These are phyloP conservation scores for Leccinum griseonigrum DNA, from an alignment of 1,284 basidiomycete species.

Conservation along the genomic window DNA sequence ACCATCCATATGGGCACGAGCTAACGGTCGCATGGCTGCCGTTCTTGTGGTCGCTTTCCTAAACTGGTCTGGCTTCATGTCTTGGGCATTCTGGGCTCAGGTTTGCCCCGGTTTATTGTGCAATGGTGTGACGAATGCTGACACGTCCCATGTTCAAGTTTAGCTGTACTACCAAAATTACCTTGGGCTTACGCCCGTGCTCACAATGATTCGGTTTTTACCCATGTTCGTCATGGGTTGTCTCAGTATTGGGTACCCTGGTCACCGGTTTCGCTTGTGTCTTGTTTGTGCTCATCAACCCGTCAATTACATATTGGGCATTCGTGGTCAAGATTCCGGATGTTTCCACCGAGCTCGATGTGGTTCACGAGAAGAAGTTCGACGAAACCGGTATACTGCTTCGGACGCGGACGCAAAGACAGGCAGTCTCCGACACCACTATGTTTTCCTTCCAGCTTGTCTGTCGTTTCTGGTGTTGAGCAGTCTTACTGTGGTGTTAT, in stretches of 20 bases:
- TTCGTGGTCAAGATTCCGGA: constrained; percentile 41
- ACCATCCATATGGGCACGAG: constrained; percentile 58
- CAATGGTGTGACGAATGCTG: neutral
- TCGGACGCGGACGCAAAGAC: constrained; percentile 27
- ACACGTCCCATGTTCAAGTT: constrained; percentile 32
- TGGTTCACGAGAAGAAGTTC: constrained; percentile 12
- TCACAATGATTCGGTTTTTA: constrained; percentile 73
- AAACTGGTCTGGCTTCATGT: constrained; percentile 60
- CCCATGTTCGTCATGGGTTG: constrained; percentile 76
- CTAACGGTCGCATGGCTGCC: constrained; percentile 55
- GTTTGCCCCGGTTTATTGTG: constrained; percentile 25
- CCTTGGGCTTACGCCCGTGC: constrained; percentile 50
- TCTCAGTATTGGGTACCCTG: constrained; percentile 54
- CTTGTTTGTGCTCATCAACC: constrained; percentile 72
- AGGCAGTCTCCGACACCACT: constrained; percentile 6
- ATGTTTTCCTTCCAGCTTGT: neutral
- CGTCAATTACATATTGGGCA: constrained; percentile 69
- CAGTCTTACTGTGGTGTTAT: constrained; percentile 10
- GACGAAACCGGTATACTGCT: constrained; percentile 13
- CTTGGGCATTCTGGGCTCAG: constrained; percentile 51
- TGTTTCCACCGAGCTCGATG: constrained; percentile 19
- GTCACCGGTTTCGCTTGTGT: constrained; percentile 63
- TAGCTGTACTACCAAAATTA: constrained; percentile 74
- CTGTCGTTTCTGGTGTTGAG: neutral
- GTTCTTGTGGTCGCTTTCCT: constrained; percentile 62